Conservation (phyloP, 345 rosid species). For the Moricandia arvensis region DNA sequence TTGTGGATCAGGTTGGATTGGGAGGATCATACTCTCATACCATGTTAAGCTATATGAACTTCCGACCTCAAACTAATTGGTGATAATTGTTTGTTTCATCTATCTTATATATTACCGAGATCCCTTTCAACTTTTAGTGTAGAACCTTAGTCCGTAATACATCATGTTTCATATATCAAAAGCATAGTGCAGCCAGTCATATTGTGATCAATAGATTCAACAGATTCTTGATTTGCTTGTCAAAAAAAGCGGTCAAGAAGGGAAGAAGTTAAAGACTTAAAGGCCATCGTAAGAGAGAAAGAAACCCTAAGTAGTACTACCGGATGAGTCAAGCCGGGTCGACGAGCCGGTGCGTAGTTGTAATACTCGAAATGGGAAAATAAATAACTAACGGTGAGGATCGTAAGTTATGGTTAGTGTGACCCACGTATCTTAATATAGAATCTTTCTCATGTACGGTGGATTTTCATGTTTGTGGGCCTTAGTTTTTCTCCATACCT, state of each 20-base stretch:
- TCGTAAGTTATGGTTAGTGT: slow-evolving; percentile 30
- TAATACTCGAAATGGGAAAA: neutral
- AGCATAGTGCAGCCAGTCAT: neutral
- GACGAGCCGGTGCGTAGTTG: neutral
- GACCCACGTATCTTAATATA: slow-evolving; percentile 25
- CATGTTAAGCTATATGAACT: no score
- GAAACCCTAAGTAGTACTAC: neutral
- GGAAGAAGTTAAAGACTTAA: no score
- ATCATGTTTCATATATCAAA: neutral
- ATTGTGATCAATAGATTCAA: slow-evolving; percentile 20
- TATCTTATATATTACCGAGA: no score
- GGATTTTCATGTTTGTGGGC: slow-evolving; percentile 13
- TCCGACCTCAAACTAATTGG: no score
- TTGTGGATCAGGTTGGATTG: no score
- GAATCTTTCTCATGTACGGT: slow-evolving; percentile 46
- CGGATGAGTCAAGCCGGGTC: slow-evolving; percentile 30
- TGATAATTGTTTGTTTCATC: no score
- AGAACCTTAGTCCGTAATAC: no score
- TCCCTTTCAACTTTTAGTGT: no score
- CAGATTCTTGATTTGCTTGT: slow-evolving; percentile 32
- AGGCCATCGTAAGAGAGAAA: no score
- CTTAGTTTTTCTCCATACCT: slow-evolving; percentile 13
- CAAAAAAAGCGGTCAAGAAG: neutral
- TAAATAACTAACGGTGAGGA: slow-evolving; percentile 37
- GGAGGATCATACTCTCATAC: no score